Evolutionary conservation across 345 rosid genomes (phyloP).

Genomic region (Lumnitzera littorea): DNA sequence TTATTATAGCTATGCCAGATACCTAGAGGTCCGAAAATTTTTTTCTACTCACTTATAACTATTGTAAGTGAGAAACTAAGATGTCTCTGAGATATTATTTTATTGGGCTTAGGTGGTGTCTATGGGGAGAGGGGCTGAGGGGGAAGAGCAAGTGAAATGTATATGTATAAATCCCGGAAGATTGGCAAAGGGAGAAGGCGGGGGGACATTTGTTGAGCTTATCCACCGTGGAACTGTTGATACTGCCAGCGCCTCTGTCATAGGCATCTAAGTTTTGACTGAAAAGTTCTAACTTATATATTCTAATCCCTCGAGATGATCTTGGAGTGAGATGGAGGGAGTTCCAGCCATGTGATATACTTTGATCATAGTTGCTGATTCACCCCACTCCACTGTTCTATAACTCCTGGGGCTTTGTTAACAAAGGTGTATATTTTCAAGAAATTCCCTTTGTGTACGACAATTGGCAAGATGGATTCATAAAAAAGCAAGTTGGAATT

Average conservation of each 20-base stretch:
- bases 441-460: no score
- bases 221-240: constrained; percentile 48
- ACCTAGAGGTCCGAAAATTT: not conserved
- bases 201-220: constrained; percentile 79
- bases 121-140: constrained; percentile 45
- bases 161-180: constrained; percentile 86
- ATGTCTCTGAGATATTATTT: not conserved
- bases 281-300: not conserved
- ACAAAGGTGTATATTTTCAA: no score
- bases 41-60: not conserved
- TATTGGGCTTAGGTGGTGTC: constrained; percentile 42
- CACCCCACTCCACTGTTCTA: no score
- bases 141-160: constrained; percentile 50
- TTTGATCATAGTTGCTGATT: no score
- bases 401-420: no score
- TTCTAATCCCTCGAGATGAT: no score
- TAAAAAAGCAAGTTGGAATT: no score
- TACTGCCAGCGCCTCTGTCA: constrained; percentile 52
- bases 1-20: no score
- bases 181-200: constrained; percentile 80
- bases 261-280: constrained; percentile 38
- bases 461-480: no score
- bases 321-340: no score
- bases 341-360: no score
- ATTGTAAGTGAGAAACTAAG: not conserved